These are phyloP conservation scores for Annulohypoxylon nitens DNA, from an alignment of 495 filamentous ascomycete genomes.

Conservation along the genomic window DNA sequence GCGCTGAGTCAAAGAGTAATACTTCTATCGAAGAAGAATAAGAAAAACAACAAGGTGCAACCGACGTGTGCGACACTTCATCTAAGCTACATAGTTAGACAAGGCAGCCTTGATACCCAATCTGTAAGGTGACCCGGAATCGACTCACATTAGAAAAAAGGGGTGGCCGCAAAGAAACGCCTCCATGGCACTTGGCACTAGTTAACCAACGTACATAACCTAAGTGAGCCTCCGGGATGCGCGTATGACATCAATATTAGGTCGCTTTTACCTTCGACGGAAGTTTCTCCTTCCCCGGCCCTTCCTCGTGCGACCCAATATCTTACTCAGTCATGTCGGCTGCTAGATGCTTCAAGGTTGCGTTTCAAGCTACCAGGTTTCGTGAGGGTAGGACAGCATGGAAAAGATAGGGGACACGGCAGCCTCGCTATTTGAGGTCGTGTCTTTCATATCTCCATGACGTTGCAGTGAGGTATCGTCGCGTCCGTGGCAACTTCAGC, in stretches of 20 bases:
- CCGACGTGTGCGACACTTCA: not conserved
- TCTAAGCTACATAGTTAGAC: not conserved
- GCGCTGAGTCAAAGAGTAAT: not conserved
- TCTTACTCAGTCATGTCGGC: constrained; percentile 1
- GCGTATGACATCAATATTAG: constrained; percentile 14
- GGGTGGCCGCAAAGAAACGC: not conserved
- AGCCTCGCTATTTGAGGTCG: constrained; percentile 12
- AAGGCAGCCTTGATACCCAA: constrained; percentile 14
- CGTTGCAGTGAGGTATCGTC: not conserved
- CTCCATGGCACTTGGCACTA: not conserved
- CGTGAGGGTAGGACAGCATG: constrained; percentile 28
- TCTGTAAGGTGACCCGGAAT: not conserved
- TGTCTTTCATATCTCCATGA: not conserved
- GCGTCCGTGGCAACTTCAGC: not conserved
- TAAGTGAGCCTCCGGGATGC: constrained; percentile 13
- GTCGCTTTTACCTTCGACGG: constrained; percentile 2
- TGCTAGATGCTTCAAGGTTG: not conserved
- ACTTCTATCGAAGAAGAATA: not conserved
- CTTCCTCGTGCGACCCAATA: constrained; percentile 9
- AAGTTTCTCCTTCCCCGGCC: constrained; percentile 13
- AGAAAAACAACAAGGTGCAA: not conserved
- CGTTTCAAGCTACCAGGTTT: constrained; percentile 29
- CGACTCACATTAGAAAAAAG: not conserved
- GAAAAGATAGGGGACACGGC: constrained; percentile 6
- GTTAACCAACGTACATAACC: not conserved